These are phyloP conservation scores for Limnanthes douglasii DNA, from an alignment of 345 rosid genomes.

Conservation along the genomic window DNA sequence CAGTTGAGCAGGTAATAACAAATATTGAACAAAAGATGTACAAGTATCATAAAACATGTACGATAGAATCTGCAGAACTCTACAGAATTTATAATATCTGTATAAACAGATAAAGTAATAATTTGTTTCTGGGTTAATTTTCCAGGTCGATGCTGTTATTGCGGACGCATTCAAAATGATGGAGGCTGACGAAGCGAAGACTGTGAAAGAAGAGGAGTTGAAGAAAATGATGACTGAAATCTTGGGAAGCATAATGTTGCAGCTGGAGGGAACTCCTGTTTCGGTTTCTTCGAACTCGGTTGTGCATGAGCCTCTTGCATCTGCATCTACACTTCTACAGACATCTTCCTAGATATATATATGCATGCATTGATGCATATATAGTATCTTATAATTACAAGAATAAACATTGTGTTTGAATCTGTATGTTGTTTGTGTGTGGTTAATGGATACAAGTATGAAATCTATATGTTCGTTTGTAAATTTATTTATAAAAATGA, in stretches of 20 bases:
- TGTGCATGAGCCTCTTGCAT: slow-evolving; percentile 80
- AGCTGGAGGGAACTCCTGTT: slow-evolving; percentile 59
- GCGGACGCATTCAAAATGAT: slow-evolving; percentile 40
- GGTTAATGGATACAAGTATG: too few relatives aligned
- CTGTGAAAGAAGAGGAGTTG: slow-evolving; percentile 74
- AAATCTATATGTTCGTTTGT: too few relatives aligned
- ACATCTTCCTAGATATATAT: slow-evolving; percentile 20
- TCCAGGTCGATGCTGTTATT: slow-evolving; percentile 57
- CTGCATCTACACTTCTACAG: slow-evolving; percentile 38
- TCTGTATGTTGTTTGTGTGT: too few relatives aligned
- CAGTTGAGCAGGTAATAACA: slow-evolving; percentile 61
- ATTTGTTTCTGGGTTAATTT: background rate
- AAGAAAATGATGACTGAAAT: slow-evolving; percentile 56
- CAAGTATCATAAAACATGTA: too few relatives aligned
- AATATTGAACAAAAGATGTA: too few relatives aligned
- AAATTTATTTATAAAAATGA: too few relatives aligned
- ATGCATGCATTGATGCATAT: too few relatives aligned
- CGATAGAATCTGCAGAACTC: too few relatives aligned
- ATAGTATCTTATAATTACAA: too few relatives aligned
- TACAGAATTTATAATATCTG: too few relatives aligned
- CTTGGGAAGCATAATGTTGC: slow-evolving; percentile 75
- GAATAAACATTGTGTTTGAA: too few relatives aligned
- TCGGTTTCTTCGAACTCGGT: slow-evolving; percentile 65
- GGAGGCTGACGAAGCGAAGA: slow-evolving; percentile 58
- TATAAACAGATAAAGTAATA: background rate